Evolutionary conservation across 805 yeast species (phyloP).

Genomic region (Torulaspora delbrueckii): DNA sequence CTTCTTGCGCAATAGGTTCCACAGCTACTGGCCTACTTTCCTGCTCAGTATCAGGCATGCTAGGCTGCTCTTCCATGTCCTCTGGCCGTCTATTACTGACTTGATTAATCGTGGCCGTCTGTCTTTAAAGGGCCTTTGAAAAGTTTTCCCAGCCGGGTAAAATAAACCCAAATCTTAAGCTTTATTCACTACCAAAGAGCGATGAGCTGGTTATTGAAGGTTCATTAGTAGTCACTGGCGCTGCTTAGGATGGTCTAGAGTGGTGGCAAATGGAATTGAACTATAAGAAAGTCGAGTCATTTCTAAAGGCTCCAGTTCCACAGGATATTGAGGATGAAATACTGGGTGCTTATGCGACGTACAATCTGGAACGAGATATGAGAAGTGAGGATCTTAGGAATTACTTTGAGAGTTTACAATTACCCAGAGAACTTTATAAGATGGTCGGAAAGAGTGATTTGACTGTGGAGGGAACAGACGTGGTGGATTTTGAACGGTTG

Average conservation of each 20-base stretch:
- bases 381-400: constrained; percentile 26
- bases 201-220: background rate
- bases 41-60: constrained; percentile 2
- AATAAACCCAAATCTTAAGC: background rate
- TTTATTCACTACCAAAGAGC: background rate
- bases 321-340: constrained; percentile 42
- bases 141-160: constrained; percentile 3
- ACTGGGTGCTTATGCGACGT: constrained; percentile 40
- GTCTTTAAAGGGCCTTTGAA: background rate
- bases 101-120: background rate
- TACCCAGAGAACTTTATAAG: constrained; percentile 30
- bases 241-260: background rate
- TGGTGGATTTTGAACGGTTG: constrained; percentile 47
- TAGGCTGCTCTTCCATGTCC: background rate
- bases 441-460: constrained; percentile 32
- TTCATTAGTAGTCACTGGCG: background rate
- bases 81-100: background rate
- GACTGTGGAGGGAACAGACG: constrained; percentile 38
- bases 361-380: constrained; percentile 42
- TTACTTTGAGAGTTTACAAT: constrained; percentile 32
- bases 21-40: background rate
- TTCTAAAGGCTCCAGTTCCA: constrained; percentile 37
- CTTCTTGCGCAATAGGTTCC: background rate
- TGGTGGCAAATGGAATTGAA: constrained; percentile 10
- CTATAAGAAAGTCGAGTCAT: constrained; percentile 28